Evolutionary conservation across 352 stramenopile species (phyloP).

Genomic region (Phytophthora pistaciae): DNA sequence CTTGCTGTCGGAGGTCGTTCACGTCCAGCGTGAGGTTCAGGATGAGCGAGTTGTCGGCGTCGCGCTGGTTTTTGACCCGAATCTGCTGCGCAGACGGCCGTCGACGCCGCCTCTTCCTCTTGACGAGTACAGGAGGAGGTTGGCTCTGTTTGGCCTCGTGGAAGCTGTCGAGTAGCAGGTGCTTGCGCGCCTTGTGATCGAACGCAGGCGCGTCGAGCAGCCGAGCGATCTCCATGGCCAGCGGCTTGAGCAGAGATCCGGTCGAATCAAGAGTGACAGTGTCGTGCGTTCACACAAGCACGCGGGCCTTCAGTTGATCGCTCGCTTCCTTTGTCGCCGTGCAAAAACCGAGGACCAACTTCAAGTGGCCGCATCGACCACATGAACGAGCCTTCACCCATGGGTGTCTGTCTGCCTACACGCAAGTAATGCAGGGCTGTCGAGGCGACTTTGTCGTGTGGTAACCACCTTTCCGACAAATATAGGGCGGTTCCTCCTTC

Average conservation of each 20-base stretch:
- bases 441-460: neutral
- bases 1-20: constrained; percentile 38
- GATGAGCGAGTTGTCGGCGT: constrained; percentile 25
- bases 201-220: neutral
- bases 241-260: neutral
- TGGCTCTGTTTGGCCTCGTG: neutral
- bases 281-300: neutral
- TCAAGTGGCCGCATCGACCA: constrained; percentile 2
- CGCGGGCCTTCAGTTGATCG: neutral
- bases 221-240: constrained; percentile 4
- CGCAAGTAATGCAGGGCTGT: neutral
- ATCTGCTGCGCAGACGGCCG: constrained; percentile 5
- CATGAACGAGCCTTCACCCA: neutral
- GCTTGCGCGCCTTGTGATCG: neutral
- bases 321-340: neutral
- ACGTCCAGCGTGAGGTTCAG: constrained; percentile 45
- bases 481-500: neutral
- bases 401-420: too few species aligned
- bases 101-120: constrained; percentile 4
- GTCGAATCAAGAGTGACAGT: constrained; percentile 4
- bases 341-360: constrained; percentile 3
- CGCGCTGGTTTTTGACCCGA: constrained; percentile 17
- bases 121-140: neutral
- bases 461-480: constrained; percentile 4
- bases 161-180: neutral